These are phyloP conservation scores for Alternaria metachromatica DNA, from an alignment of 2,329 filamentous ascomycete genomes.

Conservation along the genomic window DNA sequence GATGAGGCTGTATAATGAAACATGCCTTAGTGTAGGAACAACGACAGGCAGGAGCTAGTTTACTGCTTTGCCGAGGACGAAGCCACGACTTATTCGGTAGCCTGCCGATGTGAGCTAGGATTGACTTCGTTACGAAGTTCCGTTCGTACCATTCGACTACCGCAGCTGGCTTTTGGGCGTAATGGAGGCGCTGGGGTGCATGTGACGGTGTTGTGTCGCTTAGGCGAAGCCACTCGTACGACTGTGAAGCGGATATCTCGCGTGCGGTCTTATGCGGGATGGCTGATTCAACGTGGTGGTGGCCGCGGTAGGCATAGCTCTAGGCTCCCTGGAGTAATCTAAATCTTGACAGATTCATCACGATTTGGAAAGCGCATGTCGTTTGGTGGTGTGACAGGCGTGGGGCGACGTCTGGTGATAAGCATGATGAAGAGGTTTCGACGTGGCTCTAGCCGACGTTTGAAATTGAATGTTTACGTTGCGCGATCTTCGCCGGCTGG, in stretches of 20 bases:
- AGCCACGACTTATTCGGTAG: rapidly evolving
- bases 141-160: background rate
- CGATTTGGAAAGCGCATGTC: background rate
- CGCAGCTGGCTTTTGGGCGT: background rate
- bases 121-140: rapidly evolving
- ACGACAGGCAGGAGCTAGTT: background rate
- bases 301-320: rapidly evolving
- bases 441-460: background rate
- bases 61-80: background rate
- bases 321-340: background rate
- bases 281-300: background rate
- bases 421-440: background rate
- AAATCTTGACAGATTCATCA: background rate
- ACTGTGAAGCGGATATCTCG: background rate
- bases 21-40: background rate
- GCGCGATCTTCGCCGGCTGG: background rate
- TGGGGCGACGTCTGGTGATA: background rate
- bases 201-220: background rate
- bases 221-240: background rate
- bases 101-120: background rate
- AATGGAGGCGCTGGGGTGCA: background rate
- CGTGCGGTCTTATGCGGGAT: background rate
- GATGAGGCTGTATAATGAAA: background rate
- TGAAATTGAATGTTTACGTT: background rate
- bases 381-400: background rate